Evolutionary conservation across 2,329 filamentous ascomycete species (phyloP), one percentile per base, ranked within the genome.

Genomic region (Hawksworthiomyces lignivorus): DNA sequence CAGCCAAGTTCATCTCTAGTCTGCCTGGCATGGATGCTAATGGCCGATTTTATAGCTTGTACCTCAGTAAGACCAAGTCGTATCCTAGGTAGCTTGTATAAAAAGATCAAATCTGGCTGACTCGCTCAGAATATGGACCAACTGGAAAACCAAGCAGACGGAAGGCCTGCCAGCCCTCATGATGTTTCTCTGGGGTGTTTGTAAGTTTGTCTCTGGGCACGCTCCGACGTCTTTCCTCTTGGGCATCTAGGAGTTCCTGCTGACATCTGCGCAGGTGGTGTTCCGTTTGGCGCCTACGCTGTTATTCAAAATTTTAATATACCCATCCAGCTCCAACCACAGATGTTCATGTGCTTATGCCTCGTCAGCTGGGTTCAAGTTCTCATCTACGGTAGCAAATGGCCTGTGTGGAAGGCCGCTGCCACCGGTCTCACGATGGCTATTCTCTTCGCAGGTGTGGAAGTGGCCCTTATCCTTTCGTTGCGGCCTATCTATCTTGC

Each of bases 131-230:
- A 79, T 82, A 62, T 80, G 73, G 72, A 68, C 73, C 45, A 82
- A 80, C 54, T 81, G 73, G 69, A 64, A 67, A 17, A 68, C 62
- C 11, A 80, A 82, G 53, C 70, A 67, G 46, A 81, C 77, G 0
- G 75, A 80, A 29, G 78, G 78, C 3, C 59, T 82, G 3, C 77
- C 77, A 0, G 67, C 65, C 0, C 51, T 59, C 17, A 82, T 82
- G 77, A 72, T 81, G 64, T 73, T 81, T 47, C 56, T 81, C 1
- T 82, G 77, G 77, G 75, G 72, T n/a, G 53, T 68, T 24, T 76
- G 75, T 69, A 55, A n/a, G n/a, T n/a, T n/a, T n/a, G n/a, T n/a
- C n/a, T n/a, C n/a, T n/a, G n/a, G n/a, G n/a, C n/a, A n/a, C n/a
- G n/a, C n/a, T n/a, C n/a, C n/a, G n/a, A n/a, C 49, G 59, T 50